Evolutionary conservation across 1,284 basidiomycete genomes (phyloP), one percentile per base, ranked within the genome.

Genomic region (Trametes hirsuta): DNA sequence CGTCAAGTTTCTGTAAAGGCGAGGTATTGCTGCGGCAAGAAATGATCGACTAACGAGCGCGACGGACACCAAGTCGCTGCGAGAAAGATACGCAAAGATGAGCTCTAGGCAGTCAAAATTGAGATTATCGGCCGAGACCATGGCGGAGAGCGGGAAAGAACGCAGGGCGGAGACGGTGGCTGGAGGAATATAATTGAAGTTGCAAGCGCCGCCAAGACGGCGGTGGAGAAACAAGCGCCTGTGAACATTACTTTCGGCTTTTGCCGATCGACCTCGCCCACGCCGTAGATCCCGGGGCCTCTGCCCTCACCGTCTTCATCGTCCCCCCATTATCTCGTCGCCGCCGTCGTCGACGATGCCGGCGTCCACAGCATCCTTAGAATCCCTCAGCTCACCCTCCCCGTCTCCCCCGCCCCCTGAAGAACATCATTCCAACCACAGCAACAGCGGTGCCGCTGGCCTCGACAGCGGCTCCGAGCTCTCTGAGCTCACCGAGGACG

Each of bases 401-500:
- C 83, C 83, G 0, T 75, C 76, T 9, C 76, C 81, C 1, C 73
- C 75, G 6, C 75, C 76, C 2, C 67, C 66, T 51, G 66, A 72
- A 59, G 64, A 66, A 44, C 59, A 62, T n/a, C 65, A 63, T 47
- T 67, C 68, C 53, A 70, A 67, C 62, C 63, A 69, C 48, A 68
- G 30, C 30, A 30, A 30, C 30, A 30, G 68, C 53, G 68, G 68
- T 55, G 65, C 63, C 55, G 69, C 71, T 35, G 74, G 71, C 52
- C 80, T 87, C 67, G 84, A 85, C 74, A 83, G 81, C 66, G 86
- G 82, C 71, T 91, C 89, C 14, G 90, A 91, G 75, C 84, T 91
- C 62, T 91, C 89, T 53, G 89, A 91, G 72, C 84, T 91, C 71
- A 91, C 89, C 36, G 89, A 91, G 69, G 89, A 91, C 69, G 90